Percentiles rank a stretch among this genome's conserved stretches.
Evolutionary conservation across 208 protist genomes (phyloP).

Genomic region (Leishmania tarentolae): DNA sequence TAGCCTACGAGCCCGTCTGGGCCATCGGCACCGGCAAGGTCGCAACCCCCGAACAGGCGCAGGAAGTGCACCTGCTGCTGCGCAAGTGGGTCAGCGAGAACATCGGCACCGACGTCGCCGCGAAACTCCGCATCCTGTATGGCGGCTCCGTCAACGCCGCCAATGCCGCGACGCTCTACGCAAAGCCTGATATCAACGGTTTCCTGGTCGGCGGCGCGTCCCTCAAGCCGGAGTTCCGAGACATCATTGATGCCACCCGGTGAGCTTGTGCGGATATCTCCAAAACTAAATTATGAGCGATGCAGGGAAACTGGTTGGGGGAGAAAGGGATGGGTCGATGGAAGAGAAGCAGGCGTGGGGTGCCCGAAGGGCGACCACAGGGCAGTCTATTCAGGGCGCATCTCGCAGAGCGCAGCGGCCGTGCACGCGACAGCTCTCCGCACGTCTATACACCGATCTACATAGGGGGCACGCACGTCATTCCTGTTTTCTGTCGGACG

Average conservation of each 20-base stretch:
- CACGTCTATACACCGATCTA: neutral
- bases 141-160: conserved; percentile 95
- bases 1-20: conserved; percentile 99
- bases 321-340: neutral
- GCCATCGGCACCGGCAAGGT: conserved; percentile 99
- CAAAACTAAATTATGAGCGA: conserved; percentile 22
- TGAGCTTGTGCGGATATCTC: conserved; percentile 1
- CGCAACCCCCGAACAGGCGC: conserved; percentile 96
- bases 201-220: conserved; percentile 99
- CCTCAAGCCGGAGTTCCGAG: conserved; percentile 95
- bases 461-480: neutral
- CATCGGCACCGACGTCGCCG: conserved; percentile 90
- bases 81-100: conserved; percentile 90
- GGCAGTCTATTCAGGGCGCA: neutral
- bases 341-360: neutral
- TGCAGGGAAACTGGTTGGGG: neutral
- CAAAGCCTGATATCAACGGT: conserved; percentile 97
- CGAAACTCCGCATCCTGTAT: conserved; percentile 96
- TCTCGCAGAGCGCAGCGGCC: neutral
- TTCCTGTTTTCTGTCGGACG: neutral
- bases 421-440: neutral
- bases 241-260: conserved; percentile 93
- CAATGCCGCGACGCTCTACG: conserved; percentile 92
- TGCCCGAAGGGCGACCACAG: neutral
- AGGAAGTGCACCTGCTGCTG: conserved; percentile 92